Percentiles rank a stretch among this genome's conserved stretches.
These are phyloP conservation scores for Cephaloascus fragrans DNA, from an alignment of 805 yeast genomes.

Conservation along the genomic window DNA sequence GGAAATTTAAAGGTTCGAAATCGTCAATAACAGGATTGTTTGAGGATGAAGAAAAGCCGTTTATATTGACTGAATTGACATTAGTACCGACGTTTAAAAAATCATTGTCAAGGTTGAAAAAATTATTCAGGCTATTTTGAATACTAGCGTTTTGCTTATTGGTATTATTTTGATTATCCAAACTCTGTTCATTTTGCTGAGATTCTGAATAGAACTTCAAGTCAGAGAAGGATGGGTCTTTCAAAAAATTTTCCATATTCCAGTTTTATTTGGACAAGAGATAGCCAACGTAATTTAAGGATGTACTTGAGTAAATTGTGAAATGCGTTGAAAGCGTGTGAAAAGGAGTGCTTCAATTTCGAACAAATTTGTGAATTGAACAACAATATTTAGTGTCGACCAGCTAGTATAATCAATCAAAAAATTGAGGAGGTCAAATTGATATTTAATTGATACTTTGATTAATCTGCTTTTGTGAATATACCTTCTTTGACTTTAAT, in stretches of 20 bases:
- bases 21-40: slow-evolving; percentile 24
- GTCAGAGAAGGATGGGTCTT: slow-evolving; percentile 1
- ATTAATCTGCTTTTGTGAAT: too few relatives aligned
- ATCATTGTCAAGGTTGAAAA: background rate
- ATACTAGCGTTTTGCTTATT: slow-evolving; percentile 2
- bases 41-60: slow-evolving; percentile 7
- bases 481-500: too few relatives aligned
- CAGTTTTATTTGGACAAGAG: too few relatives aligned
- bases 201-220: background rate
- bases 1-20: slow-evolving; percentile 12
- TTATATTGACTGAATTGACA: background rate
- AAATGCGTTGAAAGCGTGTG: too few relatives aligned
- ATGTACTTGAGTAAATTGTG: too few relatives aligned
- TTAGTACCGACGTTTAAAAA: background rate
- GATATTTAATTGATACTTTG: too few relatives aligned
- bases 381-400: too few relatives aligned
- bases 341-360: too few relatives aligned
- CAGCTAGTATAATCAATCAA: too few relatives aligned
- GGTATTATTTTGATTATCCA: background rate
- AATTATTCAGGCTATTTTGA: background rate
- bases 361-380: too few relatives aligned
- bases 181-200: background rate
- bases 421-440: too few relatives aligned
- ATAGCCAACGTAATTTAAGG: too few relatives aligned
- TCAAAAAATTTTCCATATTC: background rate